Conservation (phyloP, 179 eudicot species). For the Patellifolia procumbens region DNA sequence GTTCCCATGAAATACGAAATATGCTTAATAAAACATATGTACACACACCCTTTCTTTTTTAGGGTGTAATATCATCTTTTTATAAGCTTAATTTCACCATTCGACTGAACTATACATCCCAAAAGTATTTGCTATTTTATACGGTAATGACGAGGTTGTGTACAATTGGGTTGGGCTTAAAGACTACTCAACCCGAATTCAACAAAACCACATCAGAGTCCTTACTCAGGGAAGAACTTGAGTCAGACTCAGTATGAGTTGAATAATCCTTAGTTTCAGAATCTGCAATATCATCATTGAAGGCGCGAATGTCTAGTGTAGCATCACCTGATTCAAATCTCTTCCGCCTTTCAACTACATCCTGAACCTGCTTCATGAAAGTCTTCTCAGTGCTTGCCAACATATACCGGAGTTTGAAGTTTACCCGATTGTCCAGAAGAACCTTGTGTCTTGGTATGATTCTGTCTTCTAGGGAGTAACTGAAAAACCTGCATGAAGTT, state of each 20-base stretch:
- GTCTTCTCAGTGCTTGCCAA: conserved; percentile 62
- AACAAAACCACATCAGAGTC: conserved; percentile 6
- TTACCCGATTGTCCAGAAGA: conserved; percentile 74
- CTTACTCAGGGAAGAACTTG: not conserved
- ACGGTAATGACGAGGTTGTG: not conserved
- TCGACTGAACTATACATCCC: not conserved
- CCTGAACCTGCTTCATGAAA: conserved; percentile 59
- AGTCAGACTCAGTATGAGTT: not conserved
- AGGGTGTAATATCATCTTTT: not conserved
- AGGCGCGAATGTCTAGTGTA: not conserved
- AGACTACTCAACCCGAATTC: not conserved
- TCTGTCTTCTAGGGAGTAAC: conserved; percentile 81
- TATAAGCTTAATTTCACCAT: not conserved
- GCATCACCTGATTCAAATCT: conserved; percentile 63
- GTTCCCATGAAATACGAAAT: no score
- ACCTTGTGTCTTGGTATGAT: conserved; percentile 84
- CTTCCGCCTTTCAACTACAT: conserved; percentile 63
- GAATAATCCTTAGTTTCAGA: not conserved
- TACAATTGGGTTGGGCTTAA: not conserved
- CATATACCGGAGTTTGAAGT: conserved; percentile 95
- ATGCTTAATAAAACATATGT: no score
- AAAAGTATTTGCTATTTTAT: not conserved
- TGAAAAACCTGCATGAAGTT: conserved; percentile 65
- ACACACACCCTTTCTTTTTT: not conserved
- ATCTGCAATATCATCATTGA: not conserved